Evolutionary conservation across 139 green algal genomes (phyloP).

Genomic region (Micromonas commoda): DNA sequence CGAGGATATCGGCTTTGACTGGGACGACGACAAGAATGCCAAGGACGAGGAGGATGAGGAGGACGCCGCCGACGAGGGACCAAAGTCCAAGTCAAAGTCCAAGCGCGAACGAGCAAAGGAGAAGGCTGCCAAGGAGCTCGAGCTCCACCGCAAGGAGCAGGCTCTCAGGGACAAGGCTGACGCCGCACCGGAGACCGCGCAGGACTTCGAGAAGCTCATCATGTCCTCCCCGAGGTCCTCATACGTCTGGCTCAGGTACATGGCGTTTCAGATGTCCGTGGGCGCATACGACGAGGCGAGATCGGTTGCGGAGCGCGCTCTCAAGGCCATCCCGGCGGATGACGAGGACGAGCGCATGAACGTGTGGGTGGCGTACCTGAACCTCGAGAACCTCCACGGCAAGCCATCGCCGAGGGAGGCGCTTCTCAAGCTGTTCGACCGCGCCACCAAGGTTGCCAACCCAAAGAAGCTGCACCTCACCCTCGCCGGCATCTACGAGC

Average conservation of each 20-base stretch:
- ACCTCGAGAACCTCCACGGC: conserved; percentile 87
- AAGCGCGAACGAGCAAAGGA: conserved; percentile 25
- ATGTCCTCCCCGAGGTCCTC: conserved; percentile 65
- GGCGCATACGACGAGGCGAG: conserved; percentile 68
- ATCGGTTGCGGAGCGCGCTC: conserved; percentile 70
- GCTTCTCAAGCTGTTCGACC: conserved; percentile 65
- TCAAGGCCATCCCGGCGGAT: conserved; percentile 74
- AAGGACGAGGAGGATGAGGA: conserved; percentile 23
- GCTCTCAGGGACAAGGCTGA: conserved; percentile 34
- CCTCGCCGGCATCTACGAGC: conserved; percentile 59
- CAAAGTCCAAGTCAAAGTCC: not conserved
- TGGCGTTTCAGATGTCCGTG: conserved; percentile 78
- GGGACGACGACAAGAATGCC: conserved; percentile 11
- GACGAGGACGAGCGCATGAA: conserved; percentile 79
- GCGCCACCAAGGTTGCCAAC: conserved; percentile 67
- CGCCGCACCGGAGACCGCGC: conserved; percentile 48
- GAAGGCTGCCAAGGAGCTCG: conserved; percentile 34
- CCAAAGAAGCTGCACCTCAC: conserved; percentile 75
- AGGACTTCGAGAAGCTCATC: conserved; percentile 76
- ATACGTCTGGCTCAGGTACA: conserved; percentile 91
- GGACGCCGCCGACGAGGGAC: not conserved
- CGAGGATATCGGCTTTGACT: conserved; percentile 29
- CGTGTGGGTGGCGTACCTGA: conserved; percentile 90
- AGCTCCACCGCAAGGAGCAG: conserved; percentile 15
- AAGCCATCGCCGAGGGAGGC: conserved; percentile 59